A percentile compares a stretch with the other conserved stretches of the same genome.
Evolutionary conservation across 2,329 filamentous ascomycete genomes (phyloP).

Genomic region (Colletotrichum eleusines): DNA sequence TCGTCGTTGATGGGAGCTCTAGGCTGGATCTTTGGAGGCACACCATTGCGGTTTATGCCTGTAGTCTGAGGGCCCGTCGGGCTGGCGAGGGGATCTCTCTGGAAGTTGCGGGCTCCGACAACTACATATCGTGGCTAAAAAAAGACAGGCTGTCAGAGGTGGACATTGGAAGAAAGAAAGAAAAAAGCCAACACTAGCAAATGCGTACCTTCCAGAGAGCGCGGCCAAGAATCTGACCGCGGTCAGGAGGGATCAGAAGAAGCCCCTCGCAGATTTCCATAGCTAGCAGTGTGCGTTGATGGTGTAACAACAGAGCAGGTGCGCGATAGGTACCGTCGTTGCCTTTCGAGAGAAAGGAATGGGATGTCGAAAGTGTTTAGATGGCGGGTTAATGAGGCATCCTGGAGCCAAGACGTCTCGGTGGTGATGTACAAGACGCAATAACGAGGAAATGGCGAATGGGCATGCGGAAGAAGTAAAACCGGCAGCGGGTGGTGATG

Average conservation of each 20-base stretch:
- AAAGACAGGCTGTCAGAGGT: conserved; percentile 29
- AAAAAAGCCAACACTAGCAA: background rate
- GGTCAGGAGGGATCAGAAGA: conserved; percentile 64
- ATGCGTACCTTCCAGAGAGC: conserved; percentile 64
- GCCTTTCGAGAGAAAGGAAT: conserved; percentile 12
- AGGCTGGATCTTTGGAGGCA: conserved; percentile 52
- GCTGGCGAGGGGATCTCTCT: conserved; percentile 51
- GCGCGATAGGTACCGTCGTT: conserved; percentile 8
- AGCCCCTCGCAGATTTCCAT: conserved; percentile 56
- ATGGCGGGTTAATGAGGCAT: conserved; percentile 32
- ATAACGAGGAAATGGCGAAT: conserved; percentile 23
- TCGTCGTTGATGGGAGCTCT: conserved; percentile 52
- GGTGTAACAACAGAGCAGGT: conserved; percentile 1
- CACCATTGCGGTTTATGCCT: conserved; percentile 54
- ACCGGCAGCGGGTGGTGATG: background rate
- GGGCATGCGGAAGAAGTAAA: conserved; percentile 34
- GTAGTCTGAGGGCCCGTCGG: conserved; percentile 55
- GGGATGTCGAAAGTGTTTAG: conserved; percentile 12
- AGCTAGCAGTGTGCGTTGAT: background rate
- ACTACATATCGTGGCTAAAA: conserved; percentile 70
- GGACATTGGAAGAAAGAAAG: background rate
- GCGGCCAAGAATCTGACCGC: conserved; percentile 63
- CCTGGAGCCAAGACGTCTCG: conserved; percentile 21
- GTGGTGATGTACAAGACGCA: conserved; percentile 2
- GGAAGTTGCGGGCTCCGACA: conserved; percentile 57